These are phyloP conservation scores for Vigna nakashimae DNA, from an alignment of 306 rosid genomes.

Conservation along the genomic window DNA sequence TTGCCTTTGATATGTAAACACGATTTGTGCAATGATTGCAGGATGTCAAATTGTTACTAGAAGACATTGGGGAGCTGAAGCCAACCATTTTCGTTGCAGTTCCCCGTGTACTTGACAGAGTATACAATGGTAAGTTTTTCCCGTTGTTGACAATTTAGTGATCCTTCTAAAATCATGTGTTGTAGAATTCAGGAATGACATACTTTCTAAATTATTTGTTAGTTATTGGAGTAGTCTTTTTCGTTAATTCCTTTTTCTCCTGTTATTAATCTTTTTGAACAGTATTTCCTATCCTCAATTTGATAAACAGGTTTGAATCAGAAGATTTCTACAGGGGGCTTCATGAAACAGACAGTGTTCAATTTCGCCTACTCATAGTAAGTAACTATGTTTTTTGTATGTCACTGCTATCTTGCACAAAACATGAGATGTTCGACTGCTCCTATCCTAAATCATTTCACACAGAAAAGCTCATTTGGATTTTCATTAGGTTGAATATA, in stretches of 20 bases:
- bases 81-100: constrained; percentile 90
- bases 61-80: constrained; percentile 83
- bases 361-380: constrained; percentile 81
- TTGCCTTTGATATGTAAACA: constrained; percentile 31
- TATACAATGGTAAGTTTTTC: constrained; percentile 66
- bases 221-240: constrained; percentile 35
- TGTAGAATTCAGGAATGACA: constrained; percentile 26
- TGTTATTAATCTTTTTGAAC: constrained; percentile 8
- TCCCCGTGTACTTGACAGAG: constrained; percentile 94
- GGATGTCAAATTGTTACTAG: constrained; percentile 83
- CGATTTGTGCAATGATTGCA: constrained; percentile 47
- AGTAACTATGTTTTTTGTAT: constrained; percentile 44
- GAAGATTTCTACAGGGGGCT: constrained; percentile 70
- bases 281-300: constrained; percentile 2
- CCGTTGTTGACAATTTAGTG: constrained; percentile 5
- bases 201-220: constrained; percentile 37
- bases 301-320: constrained; percentile 71
- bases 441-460: constrained; percentile 16
- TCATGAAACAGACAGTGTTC: constrained; percentile 72
- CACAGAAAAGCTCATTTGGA: not conserved
- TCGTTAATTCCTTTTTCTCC: not conserved
- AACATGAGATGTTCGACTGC: not conserved
- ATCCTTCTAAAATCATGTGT: not conserved
- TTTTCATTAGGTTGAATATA: too few relatives aligned
- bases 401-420: not conserved